Evolutionary conservation across 306 rosid species (phyloP).

Genomic region (Spatholobus suberectus): DNA sequence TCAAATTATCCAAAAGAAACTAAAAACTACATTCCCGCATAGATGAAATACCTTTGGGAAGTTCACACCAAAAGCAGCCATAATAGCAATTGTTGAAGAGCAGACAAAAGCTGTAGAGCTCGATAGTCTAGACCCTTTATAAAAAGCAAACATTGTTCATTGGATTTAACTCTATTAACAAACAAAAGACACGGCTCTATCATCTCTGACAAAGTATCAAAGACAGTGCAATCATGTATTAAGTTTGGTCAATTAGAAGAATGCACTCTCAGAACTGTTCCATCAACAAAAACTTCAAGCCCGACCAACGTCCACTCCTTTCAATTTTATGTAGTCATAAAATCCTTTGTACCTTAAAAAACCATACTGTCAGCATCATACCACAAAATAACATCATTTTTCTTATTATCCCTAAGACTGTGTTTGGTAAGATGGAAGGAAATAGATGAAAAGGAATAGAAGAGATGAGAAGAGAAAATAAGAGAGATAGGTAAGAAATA

Average conservation of each 20-base stretch:
- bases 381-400: background rate
- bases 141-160: background rate
- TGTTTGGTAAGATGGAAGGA: too few relatives aligned
- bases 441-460: too few relatives aligned
- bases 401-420: background rate
- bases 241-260: background rate
- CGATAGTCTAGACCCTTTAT: constrained; percentile 81
- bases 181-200: constrained; percentile 13
- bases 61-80: constrained; percentile 73
- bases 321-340: constrained; percentile 59
- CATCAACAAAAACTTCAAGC: constrained; percentile 76
- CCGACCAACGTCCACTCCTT: constrained; percentile 67
- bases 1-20: background rate
- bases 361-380: background rate
- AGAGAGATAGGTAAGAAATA: too few relatives aligned
- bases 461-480: too few relatives aligned
- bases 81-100: constrained; percentile 75
- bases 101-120: constrained; percentile 92
- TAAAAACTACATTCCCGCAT: background rate
- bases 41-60: constrained; percentile 65
- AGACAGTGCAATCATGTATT: background rate
- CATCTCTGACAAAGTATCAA: background rate
- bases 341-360: constrained; percentile 76
- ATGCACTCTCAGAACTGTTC: constrained; percentile 75
- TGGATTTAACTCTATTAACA: background rate